phyloP scores from a whole-genome alignment of 192 early-diverging fungal species.

The Pecoramyces ruminantium region DNA sequence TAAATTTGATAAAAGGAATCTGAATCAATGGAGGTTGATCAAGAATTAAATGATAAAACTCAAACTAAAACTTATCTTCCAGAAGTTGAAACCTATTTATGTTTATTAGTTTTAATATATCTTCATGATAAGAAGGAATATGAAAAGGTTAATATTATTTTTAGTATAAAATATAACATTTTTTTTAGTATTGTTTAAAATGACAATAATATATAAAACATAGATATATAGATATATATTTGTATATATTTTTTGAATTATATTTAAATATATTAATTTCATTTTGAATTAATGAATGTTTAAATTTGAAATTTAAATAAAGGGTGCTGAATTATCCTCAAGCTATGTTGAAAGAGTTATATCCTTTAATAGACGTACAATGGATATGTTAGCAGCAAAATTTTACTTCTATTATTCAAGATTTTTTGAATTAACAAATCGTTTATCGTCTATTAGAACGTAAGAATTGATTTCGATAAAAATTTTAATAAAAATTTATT shows the following conservation, averaged over 20 bases:
- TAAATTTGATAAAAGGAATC: constrained; percentile 7
- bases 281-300: too few relatives aligned
- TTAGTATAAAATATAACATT: too few relatives aligned
- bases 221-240: too few relatives aligned
- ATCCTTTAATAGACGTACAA: constrained; percentile 62
- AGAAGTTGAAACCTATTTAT: constrained; percentile 73
- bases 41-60: neutral
- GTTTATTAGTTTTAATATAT: constrained; percentile 59
- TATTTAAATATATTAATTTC: too few relatives aligned
- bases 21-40: constrained; percentile 27
- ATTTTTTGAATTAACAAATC: constrained; percentile 63
- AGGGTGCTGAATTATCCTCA: constrained; percentile 51
- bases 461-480: constrained; percentile 13
- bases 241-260: too few relatives aligned
- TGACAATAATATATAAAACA: too few relatives aligned
- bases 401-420: constrained; percentile 88
- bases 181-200: too few relatives aligned
- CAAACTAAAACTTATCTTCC: constrained; percentile 28
- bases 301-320: too few relatives aligned
- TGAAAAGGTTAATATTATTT: constrained; percentile 29
- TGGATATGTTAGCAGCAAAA: constrained; percentile 78
- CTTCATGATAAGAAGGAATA: constrained; percentile 61
- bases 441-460: constrained; percentile 57
- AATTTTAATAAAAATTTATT: too few relatives aligned
- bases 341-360: constrained; percentile 44